A percentile compares a stretch with the other conserved stretches of the same genome.
phyloP scores from a whole-genome alignment of 2,329 filamentous ascomycete genomes.

The Proliferodiscus dingleyae region DNA sequence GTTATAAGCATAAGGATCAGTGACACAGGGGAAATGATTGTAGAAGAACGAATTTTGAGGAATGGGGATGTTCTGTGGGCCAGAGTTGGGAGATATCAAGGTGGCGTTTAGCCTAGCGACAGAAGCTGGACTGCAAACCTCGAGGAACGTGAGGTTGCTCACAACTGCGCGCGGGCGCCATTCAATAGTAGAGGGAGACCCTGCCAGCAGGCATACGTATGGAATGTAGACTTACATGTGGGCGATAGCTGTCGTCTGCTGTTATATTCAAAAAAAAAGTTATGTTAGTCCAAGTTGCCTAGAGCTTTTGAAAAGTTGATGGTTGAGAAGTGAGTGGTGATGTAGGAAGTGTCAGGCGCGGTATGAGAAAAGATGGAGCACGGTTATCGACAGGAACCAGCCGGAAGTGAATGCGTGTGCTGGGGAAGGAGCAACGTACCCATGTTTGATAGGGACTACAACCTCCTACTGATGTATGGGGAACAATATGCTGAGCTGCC shows the following conservation, averaged over 20 bases:
- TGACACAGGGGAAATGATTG: background rate
- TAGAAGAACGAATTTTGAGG: background rate
- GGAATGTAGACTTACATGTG: constrained; percentile 8
- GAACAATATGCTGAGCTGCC: constrained; percentile 14
- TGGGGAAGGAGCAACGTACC: constrained; percentile 10
- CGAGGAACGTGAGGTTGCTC: background rate
- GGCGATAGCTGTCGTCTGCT: constrained; percentile 14
- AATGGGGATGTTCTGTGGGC: constrained; percentile 3
- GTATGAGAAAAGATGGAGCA: constrained; percentile 1
- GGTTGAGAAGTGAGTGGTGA: background rate
- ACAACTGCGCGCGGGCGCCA: constrained; percentile 1
- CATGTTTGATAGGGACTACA: constrained; percentile 11
- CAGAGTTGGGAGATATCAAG: constrained; percentile 12
- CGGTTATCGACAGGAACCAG: background rate
- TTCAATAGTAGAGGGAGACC: background rate
- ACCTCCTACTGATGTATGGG: constrained; percentile 9
- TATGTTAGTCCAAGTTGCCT: constrained; percentile 5
- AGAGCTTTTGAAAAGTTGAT: background rate
- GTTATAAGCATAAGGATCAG: constrained; percentile 26
- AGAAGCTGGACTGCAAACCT: constrained; percentile 2
- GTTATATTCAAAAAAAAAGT: background rate
- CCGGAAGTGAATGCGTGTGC: constrained; percentile 10
- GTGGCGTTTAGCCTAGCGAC: constrained; percentile 13
- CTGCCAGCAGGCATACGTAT: background rate
- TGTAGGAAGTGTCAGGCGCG: constrained; percentile 2